These are phyloP conservation scores for Vitis rotundifolia DNA, from an alignment of 164 flowering plant species.

Conservation along the genomic window DNA sequence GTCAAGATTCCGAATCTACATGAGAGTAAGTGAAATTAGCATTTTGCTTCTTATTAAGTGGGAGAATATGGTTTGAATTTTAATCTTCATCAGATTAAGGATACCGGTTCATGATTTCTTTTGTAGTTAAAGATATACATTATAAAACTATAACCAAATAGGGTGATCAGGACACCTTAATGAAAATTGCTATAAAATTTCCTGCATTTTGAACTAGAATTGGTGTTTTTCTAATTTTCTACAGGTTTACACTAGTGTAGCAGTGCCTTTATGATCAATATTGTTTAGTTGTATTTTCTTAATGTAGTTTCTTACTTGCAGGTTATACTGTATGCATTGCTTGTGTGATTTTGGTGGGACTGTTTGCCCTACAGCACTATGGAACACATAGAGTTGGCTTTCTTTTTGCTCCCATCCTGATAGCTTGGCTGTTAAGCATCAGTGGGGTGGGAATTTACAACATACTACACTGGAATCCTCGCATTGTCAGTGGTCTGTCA, in stretches of 20 bases:
- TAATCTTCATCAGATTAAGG: background rate
- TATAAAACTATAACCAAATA: no score
- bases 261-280: background rate
- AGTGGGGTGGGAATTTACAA: conserved; percentile 64
- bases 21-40: conserved; percentile 36
- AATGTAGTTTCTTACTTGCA: conserved; percentile 11
- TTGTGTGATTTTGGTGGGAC: conserved; percentile 50
- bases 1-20: conserved; percentile 35
- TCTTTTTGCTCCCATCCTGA: conserved; percentile 61
- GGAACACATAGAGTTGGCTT: conserved; percentile 66
- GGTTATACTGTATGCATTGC: conserved; percentile 42
- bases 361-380: conserved; percentile 63
- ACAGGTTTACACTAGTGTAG: no score
- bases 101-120: no score
- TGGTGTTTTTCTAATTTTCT: background rate
- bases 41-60: background rate
- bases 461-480: conserved; percentile 50
- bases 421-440: conserved; percentile 67
- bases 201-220: background rate
- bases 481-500: conserved; percentile 46
- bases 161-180: no score
- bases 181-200: background rate
- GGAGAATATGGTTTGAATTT: background rate
- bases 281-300: background rate
- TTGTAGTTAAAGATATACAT: no score